Evolutionary conservation across 2,329 filamentous ascomycete genomes (phyloP).

Genomic region (Aspergillus fructus): DNA sequence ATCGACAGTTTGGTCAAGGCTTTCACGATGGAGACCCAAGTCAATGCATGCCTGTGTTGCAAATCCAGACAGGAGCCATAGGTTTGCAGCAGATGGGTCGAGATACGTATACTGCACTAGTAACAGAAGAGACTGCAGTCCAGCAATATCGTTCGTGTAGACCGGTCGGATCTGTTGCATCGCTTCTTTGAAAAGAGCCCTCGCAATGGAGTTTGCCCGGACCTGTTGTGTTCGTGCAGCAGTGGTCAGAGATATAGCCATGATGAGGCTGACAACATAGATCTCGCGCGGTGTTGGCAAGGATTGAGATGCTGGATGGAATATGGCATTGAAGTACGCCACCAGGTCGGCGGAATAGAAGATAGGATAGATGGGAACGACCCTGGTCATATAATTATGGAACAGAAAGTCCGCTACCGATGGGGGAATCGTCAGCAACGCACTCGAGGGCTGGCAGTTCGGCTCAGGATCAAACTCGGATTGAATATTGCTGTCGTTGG

Average conservation of each 20-base stretch:
- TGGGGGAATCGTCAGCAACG: no score
- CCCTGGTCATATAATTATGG: no score
- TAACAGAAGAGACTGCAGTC: background rate
- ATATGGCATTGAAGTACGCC: background rate
- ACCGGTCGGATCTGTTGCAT: background rate
- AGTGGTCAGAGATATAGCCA: conserved; percentile 1
- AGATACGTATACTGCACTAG: background rate
- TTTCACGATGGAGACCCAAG: background rate
- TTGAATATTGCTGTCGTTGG: background rate
- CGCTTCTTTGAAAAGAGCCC: background rate
- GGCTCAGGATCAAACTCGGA: no score
- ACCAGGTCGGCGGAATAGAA: background rate
- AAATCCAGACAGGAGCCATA: background rate
- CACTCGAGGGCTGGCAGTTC: no score
- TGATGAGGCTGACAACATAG: background rate
- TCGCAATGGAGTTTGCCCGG: background rate
- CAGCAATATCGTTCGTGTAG: background rate
- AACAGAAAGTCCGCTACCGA: no score
- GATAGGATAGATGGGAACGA: background rate
- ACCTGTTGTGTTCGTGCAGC: background rate
- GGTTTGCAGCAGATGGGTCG: background rate
- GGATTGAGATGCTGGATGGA: background rate
- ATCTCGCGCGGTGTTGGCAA: background rate
- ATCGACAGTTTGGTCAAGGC: background rate
- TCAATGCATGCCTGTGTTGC: background rate